A percentile compares a stretch with the other conserved stretches of the same genome.
Conservation (phyloP, 257 asterid genomes). For the Misopates orontium region DNA sequence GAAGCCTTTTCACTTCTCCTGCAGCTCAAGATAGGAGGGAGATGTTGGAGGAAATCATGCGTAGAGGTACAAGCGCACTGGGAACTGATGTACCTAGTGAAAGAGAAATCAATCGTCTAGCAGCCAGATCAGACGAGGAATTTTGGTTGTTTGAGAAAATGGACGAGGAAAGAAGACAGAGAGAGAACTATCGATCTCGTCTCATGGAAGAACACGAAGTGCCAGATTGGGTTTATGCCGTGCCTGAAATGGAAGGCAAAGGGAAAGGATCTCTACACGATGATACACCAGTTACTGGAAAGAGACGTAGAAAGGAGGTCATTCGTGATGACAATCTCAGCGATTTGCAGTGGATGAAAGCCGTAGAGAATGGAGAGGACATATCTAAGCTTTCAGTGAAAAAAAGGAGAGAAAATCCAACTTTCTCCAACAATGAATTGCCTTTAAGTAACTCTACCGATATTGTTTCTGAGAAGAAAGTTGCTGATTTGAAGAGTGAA, state of each 20-base stretch:
- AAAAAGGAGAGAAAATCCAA: slow-evolving; percentile 46
- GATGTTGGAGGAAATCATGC: slow-evolving; percentile 95
- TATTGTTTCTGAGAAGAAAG: slow-evolving; percentile 35
- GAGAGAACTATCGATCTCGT: slow-evolving; percentile 82
- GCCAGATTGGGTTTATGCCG: slow-evolving; percentile 87
- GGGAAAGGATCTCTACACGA: slow-evolving; percentile 57
- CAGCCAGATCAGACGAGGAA: slow-evolving; percentile 95
- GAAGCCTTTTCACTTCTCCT: slow-evolving; percentile 2
- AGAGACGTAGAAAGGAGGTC: slow-evolving; percentile 82
- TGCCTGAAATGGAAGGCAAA: slow-evolving; percentile 50
- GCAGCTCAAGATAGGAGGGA: slow-evolving; percentile 97
- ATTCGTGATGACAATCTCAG: slow-evolving; percentile 65
- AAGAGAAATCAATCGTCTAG: slow-evolving; percentile 93
- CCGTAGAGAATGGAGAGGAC: slow-evolving; percentile 68
- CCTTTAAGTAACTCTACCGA: slow-evolving; percentile 29
- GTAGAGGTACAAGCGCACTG: slow-evolving; percentile 80
- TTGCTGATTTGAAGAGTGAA: slow-evolving; percentile 40
- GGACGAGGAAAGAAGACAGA: slow-evolving; percentile 91
- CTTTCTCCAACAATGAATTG: slow-evolving; percentile 30
- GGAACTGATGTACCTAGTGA: slow-evolving; percentile 98
- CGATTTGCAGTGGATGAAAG: slow-evolving; percentile 70
- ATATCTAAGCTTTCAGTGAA: slow-evolving; percentile 41
- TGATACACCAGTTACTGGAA: slow-evolving; percentile 68
- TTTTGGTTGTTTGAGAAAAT: slow-evolving; percentile 92
- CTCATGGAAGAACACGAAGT: slow-evolving; percentile 96